These are phyloP conservation scores for Rhodofomes roseus DNA, from an alignment of 1,284 basidiomycete species.

Conservation along the genomic window DNA sequence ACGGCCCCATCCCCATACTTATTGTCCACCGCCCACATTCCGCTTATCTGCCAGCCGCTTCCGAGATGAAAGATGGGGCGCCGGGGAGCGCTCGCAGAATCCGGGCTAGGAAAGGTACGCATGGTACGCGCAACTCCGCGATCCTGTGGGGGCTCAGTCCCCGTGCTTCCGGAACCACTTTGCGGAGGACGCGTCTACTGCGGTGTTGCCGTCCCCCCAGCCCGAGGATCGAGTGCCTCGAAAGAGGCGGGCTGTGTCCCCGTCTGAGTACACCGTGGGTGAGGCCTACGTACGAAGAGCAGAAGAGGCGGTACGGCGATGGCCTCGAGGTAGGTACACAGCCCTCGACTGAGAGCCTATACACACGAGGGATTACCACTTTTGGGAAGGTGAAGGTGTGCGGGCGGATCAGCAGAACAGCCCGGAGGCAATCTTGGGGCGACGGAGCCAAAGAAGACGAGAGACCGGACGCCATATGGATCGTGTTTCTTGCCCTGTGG, in stretches of 20 bases:
- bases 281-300: not conserved
- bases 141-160: not conserved
- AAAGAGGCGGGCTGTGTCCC: not conserved
- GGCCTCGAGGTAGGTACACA: not conserved
- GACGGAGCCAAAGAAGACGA: not conserved
- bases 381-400: not conserved
- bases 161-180: not conserved
- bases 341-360: not conserved
- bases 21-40: conserved; percentile 10
- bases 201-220: not conserved
- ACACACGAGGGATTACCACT: not conserved
- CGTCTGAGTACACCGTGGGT: not conserved
- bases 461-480: not conserved
- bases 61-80: conserved; percentile 2
- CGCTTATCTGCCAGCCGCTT: conserved; percentile 6
- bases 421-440: not conserved
- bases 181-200: no score
- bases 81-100: not conserved
- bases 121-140: conserved; percentile 7
- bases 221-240: not conserved
- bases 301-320: not conserved
- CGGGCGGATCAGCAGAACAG: not conserved
- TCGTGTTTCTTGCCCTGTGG: not conserved
- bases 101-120: conserved; percentile 5
- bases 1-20: conserved; percentile 7